Conservation (phyloP, 2,329 filamentous ascomycete genomes). For the Ophiosphaerella korrae region DNA sequence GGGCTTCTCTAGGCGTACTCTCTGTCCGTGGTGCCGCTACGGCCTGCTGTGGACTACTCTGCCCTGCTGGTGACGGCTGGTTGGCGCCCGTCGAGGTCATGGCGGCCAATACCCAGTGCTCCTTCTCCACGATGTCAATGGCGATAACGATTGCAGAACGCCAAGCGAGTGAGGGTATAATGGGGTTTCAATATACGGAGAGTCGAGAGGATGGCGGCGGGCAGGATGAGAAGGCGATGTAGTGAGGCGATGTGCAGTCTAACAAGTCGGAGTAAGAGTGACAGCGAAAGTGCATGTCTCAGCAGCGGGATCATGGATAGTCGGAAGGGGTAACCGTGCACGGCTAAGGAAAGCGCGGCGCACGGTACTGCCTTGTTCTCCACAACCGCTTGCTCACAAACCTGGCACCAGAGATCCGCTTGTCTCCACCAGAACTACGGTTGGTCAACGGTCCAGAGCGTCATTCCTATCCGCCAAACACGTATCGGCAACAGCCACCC, state of each 20-base stretch:
- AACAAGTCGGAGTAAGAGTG: no score
- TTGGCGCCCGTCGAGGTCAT: conserved; percentile 39
- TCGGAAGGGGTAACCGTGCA: conserved; percentile 25
- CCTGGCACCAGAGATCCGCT: conserved; percentile 30
- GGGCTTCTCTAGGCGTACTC: conserved; percentile 23
- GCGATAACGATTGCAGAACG: conserved; percentile 24
- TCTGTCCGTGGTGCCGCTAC: conserved; percentile 26
- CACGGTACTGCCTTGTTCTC: conserved; percentile 20
- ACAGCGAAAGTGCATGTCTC: conserved; percentile 9
- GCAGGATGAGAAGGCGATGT: conserved; percentile 4
- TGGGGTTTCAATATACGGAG: conserved; percentile 1
- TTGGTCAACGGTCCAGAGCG: conserved; percentile 4
- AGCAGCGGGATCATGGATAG: conserved; percentile 15
- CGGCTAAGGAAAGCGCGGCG: conserved; percentile 20
- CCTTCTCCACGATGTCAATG: conserved; percentile 16
- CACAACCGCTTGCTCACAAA: conserved; percentile 22
- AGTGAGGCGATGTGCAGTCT: conserved; percentile 2
- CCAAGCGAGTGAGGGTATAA: conserved; percentile 18
- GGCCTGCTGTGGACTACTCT: conserved; percentile 28
- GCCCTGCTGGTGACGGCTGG: conserved; percentile 31
- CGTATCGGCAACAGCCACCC: not conserved
- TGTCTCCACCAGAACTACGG: conserved; percentile 17
- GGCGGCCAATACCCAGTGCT: conserved; percentile 23
- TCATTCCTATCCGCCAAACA: not conserved
- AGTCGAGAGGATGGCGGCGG: not conserved